Base-by-base conservation (phyloP, 805 yeast genomes). In the Saccharomycopsis microspora region DNA sequence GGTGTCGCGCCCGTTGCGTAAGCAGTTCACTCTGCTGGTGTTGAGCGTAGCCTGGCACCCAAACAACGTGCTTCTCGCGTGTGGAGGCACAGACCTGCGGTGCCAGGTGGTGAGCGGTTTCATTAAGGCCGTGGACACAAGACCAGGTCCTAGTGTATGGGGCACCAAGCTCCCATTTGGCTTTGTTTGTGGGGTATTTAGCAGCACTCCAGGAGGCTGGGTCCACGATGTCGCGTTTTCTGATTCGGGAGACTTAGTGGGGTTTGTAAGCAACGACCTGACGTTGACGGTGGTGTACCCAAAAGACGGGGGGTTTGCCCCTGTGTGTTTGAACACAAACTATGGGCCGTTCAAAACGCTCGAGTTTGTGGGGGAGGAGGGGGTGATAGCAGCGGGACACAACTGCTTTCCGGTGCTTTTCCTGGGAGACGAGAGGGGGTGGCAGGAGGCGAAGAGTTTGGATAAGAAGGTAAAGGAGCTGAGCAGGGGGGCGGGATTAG, bases 1-100 rank as follows among this genome's bases (percentile, higher is more conserved):
- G 99, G 89, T 93, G 45, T 86, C 97, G 9, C 90, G 90, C 66
- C 98, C 90, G 68, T 83, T 93, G 66, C 89, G 89, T 70, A 87
- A 85, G 65, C 96, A 97, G n/a, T 71, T 93, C 58, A 81, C 82
- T 63, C 83, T 96, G 7, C 87, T 97, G 33, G 75, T 89, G 56
- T 72, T 89, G 55, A 72, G 84, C 42, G 71, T 90, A 48, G 81
- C 81, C 54, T 89, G 98, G 98, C 97, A 93, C 63, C 89, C 87
- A 49, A 93, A 93, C 66, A 82, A 80, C 57, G 94, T 93, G 29
- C 70, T 93, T 51, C 70, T 93, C 54, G 93, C 94, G 3, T 74
- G 84, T 42, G 97, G 97, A 29, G 86, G 96, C 28, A 85, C 96
- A 5, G 97, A 90, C 61, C 95, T 96, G 31, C 94, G 83, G 59